These are phyloP conservation scores for Pyrenophora teres DNA, from an alignment of 2,329 filamentous ascomycete genomes.

Conservation along the genomic window DNA sequence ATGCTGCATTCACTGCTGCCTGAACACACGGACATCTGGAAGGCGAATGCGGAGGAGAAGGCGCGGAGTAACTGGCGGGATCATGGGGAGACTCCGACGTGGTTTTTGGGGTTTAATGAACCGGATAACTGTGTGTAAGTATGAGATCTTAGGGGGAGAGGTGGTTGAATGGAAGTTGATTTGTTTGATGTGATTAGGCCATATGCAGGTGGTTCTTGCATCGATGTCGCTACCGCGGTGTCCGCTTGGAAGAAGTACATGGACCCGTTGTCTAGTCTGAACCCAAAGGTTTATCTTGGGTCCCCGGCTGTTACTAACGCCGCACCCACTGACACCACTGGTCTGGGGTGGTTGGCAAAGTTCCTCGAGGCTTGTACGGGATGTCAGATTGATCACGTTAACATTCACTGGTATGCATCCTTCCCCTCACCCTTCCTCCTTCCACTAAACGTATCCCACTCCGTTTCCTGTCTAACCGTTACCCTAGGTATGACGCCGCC, in stretches of 20 bases:
- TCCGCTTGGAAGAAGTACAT: conserved; percentile 25
- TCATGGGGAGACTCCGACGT: conserved; percentile 10
- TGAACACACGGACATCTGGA: conserved; percentile 27
- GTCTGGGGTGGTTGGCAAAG: conserved; percentile 29
- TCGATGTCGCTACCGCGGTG: conserved; percentile 20
- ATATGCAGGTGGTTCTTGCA: conserved; percentile 30
- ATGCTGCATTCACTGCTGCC: conserved; percentile 42
- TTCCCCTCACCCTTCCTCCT: too few relatives aligned
- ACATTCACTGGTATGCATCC: conserved; percentile 37
- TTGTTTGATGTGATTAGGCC: not conserved
- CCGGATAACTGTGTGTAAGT: conserved; percentile 39
- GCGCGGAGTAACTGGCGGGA: not conserved
- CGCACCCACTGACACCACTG: conserved; percentile 10
- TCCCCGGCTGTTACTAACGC: conserved; percentile 42
- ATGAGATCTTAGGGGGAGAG: too few relatives aligned
- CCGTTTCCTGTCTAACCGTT: too few relatives aligned
- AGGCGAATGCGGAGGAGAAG: conserved; percentile 15
- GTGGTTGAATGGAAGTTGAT: too few relatives aligned
- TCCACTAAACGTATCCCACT: too few relatives aligned
- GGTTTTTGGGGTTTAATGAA: conserved; percentile 43
- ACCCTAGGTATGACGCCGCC: conserved; percentile 25
- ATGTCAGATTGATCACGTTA: conserved; percentile 44
- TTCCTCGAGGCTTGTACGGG: conserved; percentile 36
- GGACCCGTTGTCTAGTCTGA: conserved; percentile 20
- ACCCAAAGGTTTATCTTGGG: conserved; percentile 33